These are phyloP conservation scores for Beauveria asiatica DNA, from an alignment of 2,329 filamentous ascomycete species.

Conservation along the genomic window DNA sequence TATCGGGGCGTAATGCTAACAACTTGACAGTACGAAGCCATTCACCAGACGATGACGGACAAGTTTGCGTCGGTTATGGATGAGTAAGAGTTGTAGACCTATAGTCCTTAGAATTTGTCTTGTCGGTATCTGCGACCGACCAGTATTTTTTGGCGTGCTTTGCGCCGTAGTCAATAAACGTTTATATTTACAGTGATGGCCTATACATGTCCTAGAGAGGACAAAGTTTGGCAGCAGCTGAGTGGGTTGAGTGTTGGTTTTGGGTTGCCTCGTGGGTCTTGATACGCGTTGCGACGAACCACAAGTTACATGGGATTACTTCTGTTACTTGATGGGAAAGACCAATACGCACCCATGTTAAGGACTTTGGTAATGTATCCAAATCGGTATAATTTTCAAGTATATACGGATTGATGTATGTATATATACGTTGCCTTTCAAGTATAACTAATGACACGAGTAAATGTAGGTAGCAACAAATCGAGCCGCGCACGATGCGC, in stretches of 20 bases:
- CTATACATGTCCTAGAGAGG: background rate
- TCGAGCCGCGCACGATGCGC: too few species aligned
- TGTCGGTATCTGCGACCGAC: slow-evolving; percentile 1
- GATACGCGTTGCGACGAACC: background rate
- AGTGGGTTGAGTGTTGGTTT: too few species aligned
- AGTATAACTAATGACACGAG: background rate
- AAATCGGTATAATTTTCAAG: background rate
- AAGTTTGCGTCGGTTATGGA: slow-evolving; percentile 95
- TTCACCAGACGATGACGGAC: slow-evolving; percentile 87
- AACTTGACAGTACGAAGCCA: slow-evolving; percentile 68
- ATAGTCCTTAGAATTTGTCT: slow-evolving; percentile 21
- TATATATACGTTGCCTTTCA: background rate
- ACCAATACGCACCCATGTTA: too few species aligned
- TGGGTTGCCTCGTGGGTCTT: too few species aligned
- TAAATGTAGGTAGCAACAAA: too few species aligned
- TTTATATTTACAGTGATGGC: background rate
- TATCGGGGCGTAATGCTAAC: slow-evolving; percentile 28
- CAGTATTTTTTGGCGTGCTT: slow-evolving; percentile 7
- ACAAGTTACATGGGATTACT: too few species aligned
- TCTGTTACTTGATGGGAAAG: too few species aligned
- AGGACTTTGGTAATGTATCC: background rate
- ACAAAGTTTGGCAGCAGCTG: background rate
- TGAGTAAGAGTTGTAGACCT: slow-evolving; percentile 52
- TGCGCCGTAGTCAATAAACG: slow-evolving; percentile 11
- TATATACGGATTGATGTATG: background rate